These are phyloP conservation scores for Colletotrichum eremochloae DNA, from an alignment of 2,329 filamentous ascomycete genomes.

Conservation along the genomic window DNA sequence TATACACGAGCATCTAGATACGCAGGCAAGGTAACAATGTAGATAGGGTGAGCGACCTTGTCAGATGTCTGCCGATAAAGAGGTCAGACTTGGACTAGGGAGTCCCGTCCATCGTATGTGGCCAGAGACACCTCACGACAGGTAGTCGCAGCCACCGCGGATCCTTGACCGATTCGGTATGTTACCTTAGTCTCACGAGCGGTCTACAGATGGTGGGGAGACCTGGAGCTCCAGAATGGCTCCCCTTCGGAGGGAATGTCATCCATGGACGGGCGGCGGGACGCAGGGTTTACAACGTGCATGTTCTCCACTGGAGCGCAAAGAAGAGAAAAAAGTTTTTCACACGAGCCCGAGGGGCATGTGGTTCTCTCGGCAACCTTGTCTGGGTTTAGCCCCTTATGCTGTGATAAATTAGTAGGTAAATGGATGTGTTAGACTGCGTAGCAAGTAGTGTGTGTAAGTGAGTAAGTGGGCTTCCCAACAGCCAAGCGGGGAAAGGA, in stretches of 20 bases:
- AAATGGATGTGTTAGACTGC: neutral
- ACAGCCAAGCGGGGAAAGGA: neutral
- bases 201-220: neutral
- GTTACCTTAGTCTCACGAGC: neutral
- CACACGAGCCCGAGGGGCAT: neutral
- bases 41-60: neutral
- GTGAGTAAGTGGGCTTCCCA: neutral
- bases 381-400: conserved; percentile 7
- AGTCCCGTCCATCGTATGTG: neutral
- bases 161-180: conserved; percentile 9
- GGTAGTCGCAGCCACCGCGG: conserved; percentile 20
- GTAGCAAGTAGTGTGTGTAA: neutral
- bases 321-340: neutral
- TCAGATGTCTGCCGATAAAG: neutral
- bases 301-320: conserved; percentile 5
- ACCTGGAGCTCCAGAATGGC: neutral
- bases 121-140: conserved; percentile 21
- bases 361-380: conserved; percentile 3
- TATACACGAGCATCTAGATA: neutral
- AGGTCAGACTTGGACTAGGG: neutral
- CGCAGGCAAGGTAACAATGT: neutral
- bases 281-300: conserved; percentile 18
- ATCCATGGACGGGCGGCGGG: conserved; percentile 1
- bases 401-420: neutral
- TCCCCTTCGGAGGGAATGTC: neutral